phyloP scores from a whole-genome alignment of 129 eudicot species.

The Ambrosia artemisiifolia region DNA sequence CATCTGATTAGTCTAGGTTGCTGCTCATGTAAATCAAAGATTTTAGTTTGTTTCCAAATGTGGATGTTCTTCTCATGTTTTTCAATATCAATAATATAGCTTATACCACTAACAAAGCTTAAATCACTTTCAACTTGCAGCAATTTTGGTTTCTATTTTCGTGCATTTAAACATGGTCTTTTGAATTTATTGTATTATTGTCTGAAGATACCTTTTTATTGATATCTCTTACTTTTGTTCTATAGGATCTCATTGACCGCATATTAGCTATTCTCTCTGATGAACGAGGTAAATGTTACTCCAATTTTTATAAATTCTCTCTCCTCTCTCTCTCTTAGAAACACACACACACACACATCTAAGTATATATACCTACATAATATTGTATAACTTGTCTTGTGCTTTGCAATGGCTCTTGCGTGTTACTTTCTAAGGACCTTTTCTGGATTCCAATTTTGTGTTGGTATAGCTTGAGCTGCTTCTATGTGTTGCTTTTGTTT shows the following conservation, averaged over 20 bases:
- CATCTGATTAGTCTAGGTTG: slow-evolving; percentile 1
- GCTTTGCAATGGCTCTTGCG: slow-evolving; percentile 1
- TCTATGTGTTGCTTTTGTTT: neutral
- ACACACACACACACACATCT: neutral
- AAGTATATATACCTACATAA: too few relatives aligned
- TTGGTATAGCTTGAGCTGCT: slow-evolving; percentile 1
- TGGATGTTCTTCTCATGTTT: slow-evolving; percentile 6
- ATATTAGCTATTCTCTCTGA: slow-evolving; percentile 66
- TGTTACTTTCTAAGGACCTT: neutral
- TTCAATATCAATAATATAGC: neutral
- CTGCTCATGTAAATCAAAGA: slow-evolving; percentile 6
- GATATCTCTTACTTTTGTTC: slow-evolving; percentile 17
- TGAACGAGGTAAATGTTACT: slow-evolving; percentile 59
- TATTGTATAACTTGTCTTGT: neutral
- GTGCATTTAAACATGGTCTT: neutral
- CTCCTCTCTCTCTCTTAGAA: neutral
- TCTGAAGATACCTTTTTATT: neutral
- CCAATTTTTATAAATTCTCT: neutral
- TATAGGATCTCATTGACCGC: slow-evolving; percentile 89
- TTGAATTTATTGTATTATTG: neutral
- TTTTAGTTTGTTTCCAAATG: neutral
- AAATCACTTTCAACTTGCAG: neutral
- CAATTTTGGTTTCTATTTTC: neutral
- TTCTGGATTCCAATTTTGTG: slow-evolving; percentile 6
- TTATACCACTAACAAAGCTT: slow-evolving; percentile 3